Evolutionary conservation across 2,329 filamentous ascomycete species (phyloP), one percentile per base, ranked within the genome.

Genomic region (Talaromyces rugulosus): DNA sequence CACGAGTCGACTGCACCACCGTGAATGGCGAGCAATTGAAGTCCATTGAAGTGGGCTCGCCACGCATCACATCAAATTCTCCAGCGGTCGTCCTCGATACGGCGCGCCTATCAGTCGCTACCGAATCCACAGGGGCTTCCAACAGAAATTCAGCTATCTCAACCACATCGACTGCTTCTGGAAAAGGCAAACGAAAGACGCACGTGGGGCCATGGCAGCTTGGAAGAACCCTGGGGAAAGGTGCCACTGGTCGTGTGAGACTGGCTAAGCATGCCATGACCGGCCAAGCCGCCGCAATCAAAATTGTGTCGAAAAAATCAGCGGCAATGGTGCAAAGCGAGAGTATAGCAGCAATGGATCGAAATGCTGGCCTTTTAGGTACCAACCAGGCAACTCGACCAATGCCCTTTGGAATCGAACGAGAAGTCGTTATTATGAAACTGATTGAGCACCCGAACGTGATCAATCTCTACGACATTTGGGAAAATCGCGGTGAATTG

Each of bases 401-500:
- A 59, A 92, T 96, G 72, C 94, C 94, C 1, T 87, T 94, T 70
- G 90, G 92, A 1, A 90, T 99, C 64, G 94, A 98, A 77, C 85
- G 95, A 60, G 95, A 99, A 73, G 93, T 99, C 47, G 92, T 94
- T 34, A 96, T 99, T 69, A 92, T 99, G 85, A 98, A 97, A 78
- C 84, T 98, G 62, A 91, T 98, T 64, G 89, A 96, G 70, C 95
- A 99, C 77, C 91, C 89, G 5, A 95, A 98, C 74, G 94, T 98
- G 69, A 93, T 97, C 75, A 91, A 90, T 67, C 80, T 99, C 9
- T 95, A 94, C 73, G 95, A 99, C 77, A 94, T 99, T 33, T 99
- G 94, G 94, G 95, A 99, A 78, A 98, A 97, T 72, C 85, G 91
- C 27, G 90, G 92, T 61, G 93, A 99, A 76, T 88, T 99, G 91